Base-by-base conservation (phyloP, 805 yeast species). In the Saturnispora bothae region DNA sequence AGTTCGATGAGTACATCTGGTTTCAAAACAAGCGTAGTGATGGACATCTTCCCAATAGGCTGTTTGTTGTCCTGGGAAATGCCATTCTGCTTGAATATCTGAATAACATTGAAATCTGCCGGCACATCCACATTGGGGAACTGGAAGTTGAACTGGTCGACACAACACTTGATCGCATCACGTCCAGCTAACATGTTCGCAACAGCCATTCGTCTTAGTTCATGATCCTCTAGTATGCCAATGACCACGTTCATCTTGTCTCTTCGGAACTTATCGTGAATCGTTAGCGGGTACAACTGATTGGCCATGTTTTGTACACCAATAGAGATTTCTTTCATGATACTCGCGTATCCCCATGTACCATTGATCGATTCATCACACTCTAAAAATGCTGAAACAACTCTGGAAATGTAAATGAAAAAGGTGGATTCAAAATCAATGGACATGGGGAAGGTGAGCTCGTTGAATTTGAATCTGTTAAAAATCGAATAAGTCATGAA, bases 21-120 rank as follows among this genome's bases (percentile, higher is more conserved):
- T 2, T 31, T 19, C 3, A 48, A 31, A 20, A 49, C 48, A n/a
- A 49, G 37, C 6, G 51, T 43, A 6, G 46, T 46, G 28, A 49
- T 49, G 5, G 51, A 48, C 22, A 49, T 49, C 31, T 45, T 49
- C 10, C 32, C 35, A 14, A 35, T 36, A 21, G 37, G 31, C 9
- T 23, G 19, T 33, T 18, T 31, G 17, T 26, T 31, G 8, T 17
- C 29, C 3, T 8, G 4, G 16, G 21, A 18, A 15, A 19, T 12
- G 18, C 26, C 26, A 29, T 27, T 33, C 9, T 16, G 14, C 13
- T 22, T 16, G 15, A 42, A 36, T 14, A 42, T n/a, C 28, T 36
- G 28, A 3, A 15, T 14, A 20, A 27, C 29, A 9, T 22, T 12
- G 9, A 37, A 26, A 19, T n/a, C 33, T 10, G 8, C 4, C 7